phyloP scores from a whole-genome alignment of 176 grass and related monocot species.

The Avena insularis region DNA sequence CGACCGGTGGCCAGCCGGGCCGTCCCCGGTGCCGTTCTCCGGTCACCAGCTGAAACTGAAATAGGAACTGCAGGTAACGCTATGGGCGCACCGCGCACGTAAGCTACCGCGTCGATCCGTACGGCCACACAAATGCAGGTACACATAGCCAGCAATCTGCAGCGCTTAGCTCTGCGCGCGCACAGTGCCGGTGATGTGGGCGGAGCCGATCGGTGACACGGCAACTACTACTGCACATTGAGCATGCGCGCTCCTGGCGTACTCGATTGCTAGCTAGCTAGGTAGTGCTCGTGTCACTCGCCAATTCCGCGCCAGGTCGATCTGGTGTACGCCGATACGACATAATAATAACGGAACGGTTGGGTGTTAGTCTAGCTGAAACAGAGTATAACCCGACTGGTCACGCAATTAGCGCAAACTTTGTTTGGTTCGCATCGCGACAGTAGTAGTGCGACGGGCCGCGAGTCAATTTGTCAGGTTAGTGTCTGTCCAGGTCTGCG shows the following conservation, averaged over 20 bases:
- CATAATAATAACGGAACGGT: background rate
- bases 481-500: constrained; percentile 1
- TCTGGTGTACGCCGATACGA: background rate
- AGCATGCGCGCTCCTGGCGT: background rate
- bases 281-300: background rate
- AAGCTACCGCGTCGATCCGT: background rate
- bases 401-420: background rate
- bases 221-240: background rate
- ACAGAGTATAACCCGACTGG: background rate
- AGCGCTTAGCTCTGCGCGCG: background rate
- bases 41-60: background rate
- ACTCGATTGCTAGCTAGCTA: background rate
- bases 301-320: background rate
- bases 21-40: background rate
- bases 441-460: background rate
- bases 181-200: background rate
- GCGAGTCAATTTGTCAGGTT: background rate
- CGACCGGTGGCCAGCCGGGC: background rate
- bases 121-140: background rate
- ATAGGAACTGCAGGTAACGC: background rate
- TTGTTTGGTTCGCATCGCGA: background rate
- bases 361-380: constrained; percentile 18
- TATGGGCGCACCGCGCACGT: background rate
- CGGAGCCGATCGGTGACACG: constrained; percentile 1
- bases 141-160: background rate